Conservation (phyloP, 2,329 filamentous ascomycete genomes). For the Rhytidhysteron rufulum region DNA sequence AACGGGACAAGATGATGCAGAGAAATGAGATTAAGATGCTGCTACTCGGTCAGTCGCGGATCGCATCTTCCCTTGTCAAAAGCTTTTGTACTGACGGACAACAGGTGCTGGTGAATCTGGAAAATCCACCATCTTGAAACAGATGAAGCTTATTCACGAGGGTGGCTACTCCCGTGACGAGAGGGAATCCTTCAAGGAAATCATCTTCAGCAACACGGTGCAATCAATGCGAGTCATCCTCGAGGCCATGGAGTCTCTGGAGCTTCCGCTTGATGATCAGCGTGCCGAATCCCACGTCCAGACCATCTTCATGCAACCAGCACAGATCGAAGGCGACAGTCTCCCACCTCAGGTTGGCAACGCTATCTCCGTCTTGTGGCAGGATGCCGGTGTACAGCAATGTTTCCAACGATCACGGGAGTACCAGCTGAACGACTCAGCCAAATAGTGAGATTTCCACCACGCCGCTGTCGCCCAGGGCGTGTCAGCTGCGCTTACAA, state of each 20-base stretch:
- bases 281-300: conserved; percentile 96
- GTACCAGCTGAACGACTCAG: conserved; percentile 95
- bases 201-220: conserved; percentile 69
- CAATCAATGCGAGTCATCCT: conserved; percentile 69
- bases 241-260: conserved; percentile 65
- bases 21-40: conserved; percentile 99
- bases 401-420: conserved; percentile 95
- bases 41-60: conserved; percentile 80
- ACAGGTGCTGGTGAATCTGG: conserved; percentile 95
- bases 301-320: conserved; percentile 97
- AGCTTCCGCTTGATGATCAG: conserved; percentile 83
- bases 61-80: no score
- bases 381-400: conserved; percentile 85
- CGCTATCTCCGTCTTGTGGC: conserved; percentile 90
- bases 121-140: conserved; percentile 91
- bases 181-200: conserved; percentile 67
- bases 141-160: conserved; percentile 99
- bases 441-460: conserved; percentile 76
- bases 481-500: no score
- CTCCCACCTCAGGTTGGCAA: conserved; percentile 91
- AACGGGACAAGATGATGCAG: conserved; percentile 97
- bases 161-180: conserved; percentile 95
- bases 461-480: no score
- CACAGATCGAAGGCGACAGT: conserved; percentile 92
- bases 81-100: conserved; percentile 27